Conservation (phyloP, 148 eudicot genomes). For the Diospyros lotus region DNA sequence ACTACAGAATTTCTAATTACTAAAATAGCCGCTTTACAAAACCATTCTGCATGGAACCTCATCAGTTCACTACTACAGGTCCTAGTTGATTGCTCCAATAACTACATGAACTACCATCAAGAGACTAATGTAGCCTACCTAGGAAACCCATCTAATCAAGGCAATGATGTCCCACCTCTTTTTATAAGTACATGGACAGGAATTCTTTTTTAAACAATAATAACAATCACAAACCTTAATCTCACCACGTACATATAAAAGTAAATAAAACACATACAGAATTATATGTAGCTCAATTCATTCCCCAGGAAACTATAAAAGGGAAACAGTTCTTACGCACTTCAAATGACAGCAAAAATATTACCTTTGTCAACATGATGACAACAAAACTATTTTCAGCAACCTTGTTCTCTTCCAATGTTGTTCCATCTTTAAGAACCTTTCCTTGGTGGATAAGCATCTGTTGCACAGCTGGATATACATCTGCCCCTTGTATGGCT, state of each 20-base stretch:
- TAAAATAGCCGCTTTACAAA: neutral
- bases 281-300: neutral
- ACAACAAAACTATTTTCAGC: conserved; percentile 69
- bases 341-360: neutral
- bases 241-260: too few species aligned
- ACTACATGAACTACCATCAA: neutral
- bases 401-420: conserved; percentile 62
- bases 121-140: too few species aligned
- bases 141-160: too few species aligned
- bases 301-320: neutral
- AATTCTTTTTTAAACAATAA: too few species aligned
- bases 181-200: too few species aligned
- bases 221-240: too few species aligned
- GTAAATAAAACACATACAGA: too few species aligned
- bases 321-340: neutral
- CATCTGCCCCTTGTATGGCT: conserved; percentile 45
- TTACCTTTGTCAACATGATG: conserved; percentile 71
- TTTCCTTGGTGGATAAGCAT: conserved; percentile 73
- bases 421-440: conserved; percentile 64
- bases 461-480: conserved; percentile 60
- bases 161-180: too few species aligned
- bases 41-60: neutral
- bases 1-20: too few species aligned
- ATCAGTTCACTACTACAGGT: neutral
- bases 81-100: neutral